Base-by-base conservation (phyloP, 164 flowering plant species). In the Houttuynia cordata region DNA sequence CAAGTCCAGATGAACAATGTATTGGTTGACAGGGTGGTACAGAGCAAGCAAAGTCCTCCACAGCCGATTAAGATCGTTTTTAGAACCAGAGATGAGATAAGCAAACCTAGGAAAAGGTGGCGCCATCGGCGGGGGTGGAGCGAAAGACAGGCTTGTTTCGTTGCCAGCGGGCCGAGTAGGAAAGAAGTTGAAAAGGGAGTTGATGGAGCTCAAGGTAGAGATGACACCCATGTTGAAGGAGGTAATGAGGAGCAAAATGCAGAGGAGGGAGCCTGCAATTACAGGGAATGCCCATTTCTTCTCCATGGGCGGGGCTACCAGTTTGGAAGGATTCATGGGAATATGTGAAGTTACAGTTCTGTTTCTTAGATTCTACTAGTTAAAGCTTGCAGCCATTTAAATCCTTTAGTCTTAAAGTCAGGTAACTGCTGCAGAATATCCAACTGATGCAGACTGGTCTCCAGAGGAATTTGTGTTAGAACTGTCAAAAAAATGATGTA, bases 11-110 rank as follows among this genome's bases (percentile, higher is more conserved):
- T 93, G 99, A 58, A 93, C 80, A 51, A 93, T 71, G 73, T 93
- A 93, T 21, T 83, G 88, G 62, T 90, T 93, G 75, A 72, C 40
- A 4, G 99, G 99, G 76, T 93, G 99, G 77, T 93, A 93, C 14
- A 93, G 66, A 0, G 83, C 83, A 12, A 65, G 72, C 57, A 93
- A 79, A 59, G 91, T 83, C 67, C 99, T 87, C 97, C 99, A 90
- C 19, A 93, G 84, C 73, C 86, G 88, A 0, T 90, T 86, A 19
- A 86, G 63, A 77, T 93, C 98, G 56, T 96, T 97, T 73, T 64
- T 90, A 22, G 98, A 93, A 45, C 98, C 98, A 0, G 99, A 83
- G 57, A 93, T 69, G 61, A 93, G 66, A 77, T 93, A 93, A 40
- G 97, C 99, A 53, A 93, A 75, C 8, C 88, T 83, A 13, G 99